A percentile compares a stretch with the other conserved stretches of the same genome.
Evolutionary conservation across 495 filamentous ascomycete genomes (phyloP).

Genomic region (Usnea hakonensis): DNA sequence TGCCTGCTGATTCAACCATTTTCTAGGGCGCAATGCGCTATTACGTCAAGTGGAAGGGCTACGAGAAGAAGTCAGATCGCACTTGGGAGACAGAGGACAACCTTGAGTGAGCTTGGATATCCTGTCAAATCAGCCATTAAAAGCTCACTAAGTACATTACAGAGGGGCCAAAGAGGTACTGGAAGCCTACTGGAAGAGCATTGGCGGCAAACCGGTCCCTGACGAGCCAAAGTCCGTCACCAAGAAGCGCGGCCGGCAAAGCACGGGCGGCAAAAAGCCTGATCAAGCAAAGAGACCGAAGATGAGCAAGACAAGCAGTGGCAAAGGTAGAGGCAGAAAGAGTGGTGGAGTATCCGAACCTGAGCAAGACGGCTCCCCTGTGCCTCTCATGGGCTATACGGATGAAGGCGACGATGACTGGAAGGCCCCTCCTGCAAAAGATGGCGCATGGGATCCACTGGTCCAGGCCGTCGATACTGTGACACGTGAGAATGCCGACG

Average conservation of each 20-base stretch:
- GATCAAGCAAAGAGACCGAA: conserved; percentile 14
- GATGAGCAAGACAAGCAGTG: conserved; percentile 14
- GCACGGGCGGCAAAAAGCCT: conserved; percentile 12
- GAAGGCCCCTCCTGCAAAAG: conserved; percentile 23
- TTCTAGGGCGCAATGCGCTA: conserved; percentile 39
- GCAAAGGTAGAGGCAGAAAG: conserved; percentile 19
- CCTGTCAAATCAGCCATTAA: background rate
- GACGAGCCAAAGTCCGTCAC: conserved; percentile 26
- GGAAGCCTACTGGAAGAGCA: conserved; percentile 44
- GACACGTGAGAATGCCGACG: conserved; percentile 38
- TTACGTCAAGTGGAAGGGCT: conserved; percentile 59
- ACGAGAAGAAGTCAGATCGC: conserved; percentile 41
- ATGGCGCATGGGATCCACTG: conserved; percentile 46
- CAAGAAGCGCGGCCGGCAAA: conserved; percentile 24
- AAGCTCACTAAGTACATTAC: conserved; percentile 19
- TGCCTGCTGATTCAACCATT: conserved; percentile 8
- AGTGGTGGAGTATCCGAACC: conserved; percentile 22
- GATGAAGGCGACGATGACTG: conserved; percentile 26
- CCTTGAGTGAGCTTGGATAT: conserved; percentile 35
- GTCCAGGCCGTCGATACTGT: conserved; percentile 51
- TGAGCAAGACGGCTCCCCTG: conserved; percentile 34
- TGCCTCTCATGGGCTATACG: conserved; percentile 23
- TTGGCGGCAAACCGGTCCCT: conserved; percentile 49
- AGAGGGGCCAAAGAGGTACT: conserved; percentile 49
- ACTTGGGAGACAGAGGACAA: conserved; percentile 57